Evolutionary conservation across 2,329 filamentous ascomycete species (phyloP).

Genomic region (Grosmannia clavigera): DNA sequence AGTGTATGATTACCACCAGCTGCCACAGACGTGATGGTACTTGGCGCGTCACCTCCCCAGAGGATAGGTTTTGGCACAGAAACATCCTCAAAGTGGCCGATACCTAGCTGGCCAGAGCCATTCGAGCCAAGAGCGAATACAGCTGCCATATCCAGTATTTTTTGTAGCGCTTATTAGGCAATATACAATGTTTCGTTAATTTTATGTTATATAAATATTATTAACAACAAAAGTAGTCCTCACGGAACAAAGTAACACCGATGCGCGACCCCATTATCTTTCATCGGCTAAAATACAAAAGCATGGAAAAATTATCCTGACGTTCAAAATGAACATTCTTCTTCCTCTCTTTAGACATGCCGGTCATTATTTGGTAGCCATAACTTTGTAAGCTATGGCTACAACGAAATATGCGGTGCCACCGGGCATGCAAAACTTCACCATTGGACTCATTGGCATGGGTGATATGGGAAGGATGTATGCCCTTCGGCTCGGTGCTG

Average conservation of each 20-base stretch:
- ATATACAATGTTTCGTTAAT: neutral
- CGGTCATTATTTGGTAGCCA: neutral
- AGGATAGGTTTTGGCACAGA: constrained; percentile 50
- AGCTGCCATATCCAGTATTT: constrained; percentile 26
- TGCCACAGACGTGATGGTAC: constrained; percentile 26
- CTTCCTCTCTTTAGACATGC: neutral
- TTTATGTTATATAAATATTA: neutral
- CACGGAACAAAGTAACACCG: constrained; percentile 1
- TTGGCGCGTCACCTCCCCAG: constrained; percentile 33
- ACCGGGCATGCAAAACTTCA: constrained; percentile 49
- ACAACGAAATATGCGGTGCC: constrained; percentile 5
- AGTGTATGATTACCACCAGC: constrained; percentile 84
- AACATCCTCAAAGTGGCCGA: constrained; percentile 59
- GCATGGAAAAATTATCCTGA: neutral
- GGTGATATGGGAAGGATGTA: constrained; percentile 99
- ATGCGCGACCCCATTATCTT: neutral
- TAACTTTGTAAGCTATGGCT: constrained; percentile 1
- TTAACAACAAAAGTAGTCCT: neutral
- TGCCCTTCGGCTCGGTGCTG: constrained; percentile 71
- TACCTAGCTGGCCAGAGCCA: constrained; percentile 61
- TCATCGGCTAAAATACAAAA: neutral
- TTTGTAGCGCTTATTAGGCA: neutral
- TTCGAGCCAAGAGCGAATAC: constrained; percentile 66
- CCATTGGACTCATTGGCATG: constrained; percentile 94
- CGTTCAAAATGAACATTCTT: neutral